A percentile compares a stretch with the other conserved stretches of the same genome.
phyloP scores from a whole-genome alignment of 176 grass and related monocot genomes.

The Carex myosuroides region DNA sequence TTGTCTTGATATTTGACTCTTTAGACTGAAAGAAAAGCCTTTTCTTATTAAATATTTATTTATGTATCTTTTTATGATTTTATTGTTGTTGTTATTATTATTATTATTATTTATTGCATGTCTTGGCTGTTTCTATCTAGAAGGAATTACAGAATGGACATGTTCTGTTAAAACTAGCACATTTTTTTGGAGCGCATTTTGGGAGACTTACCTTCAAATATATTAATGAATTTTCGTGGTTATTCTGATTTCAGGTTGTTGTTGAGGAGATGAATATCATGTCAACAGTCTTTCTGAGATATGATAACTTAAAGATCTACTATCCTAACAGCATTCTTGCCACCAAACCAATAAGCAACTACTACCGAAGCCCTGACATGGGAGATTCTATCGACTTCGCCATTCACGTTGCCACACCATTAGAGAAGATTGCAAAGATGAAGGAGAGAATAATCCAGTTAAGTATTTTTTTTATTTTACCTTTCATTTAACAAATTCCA shows the following conservation, averaged over 20 bases:
- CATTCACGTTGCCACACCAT: constrained; percentile 63
- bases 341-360: constrained; percentile 60
- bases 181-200: neutral
- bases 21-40: neutral
- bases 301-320: constrained; percentile 87
- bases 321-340: constrained; percentile 84
- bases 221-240: neutral
- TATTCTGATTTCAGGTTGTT: constrained; percentile 44
- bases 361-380: constrained; percentile 94
- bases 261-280: constrained; percentile 99
- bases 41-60: neutral
- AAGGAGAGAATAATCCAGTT: constrained; percentile 79
- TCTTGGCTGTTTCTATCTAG: neutral
- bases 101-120: neutral
- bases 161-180: neutral
- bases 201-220: no score
- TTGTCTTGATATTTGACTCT: neutral
- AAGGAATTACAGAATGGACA: neutral
- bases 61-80: neutral
- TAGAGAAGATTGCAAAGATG: constrained; percentile 78
- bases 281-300: constrained; percentile 84
- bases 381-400: constrained; percentile 72
- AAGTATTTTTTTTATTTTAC: neutral
- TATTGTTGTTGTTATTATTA: neutral
- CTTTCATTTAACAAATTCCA: neutral